Evolutionary conservation across 768 basidiomycete genomes (phyloP).

Genomic region (Suillus variegatus): DNA sequence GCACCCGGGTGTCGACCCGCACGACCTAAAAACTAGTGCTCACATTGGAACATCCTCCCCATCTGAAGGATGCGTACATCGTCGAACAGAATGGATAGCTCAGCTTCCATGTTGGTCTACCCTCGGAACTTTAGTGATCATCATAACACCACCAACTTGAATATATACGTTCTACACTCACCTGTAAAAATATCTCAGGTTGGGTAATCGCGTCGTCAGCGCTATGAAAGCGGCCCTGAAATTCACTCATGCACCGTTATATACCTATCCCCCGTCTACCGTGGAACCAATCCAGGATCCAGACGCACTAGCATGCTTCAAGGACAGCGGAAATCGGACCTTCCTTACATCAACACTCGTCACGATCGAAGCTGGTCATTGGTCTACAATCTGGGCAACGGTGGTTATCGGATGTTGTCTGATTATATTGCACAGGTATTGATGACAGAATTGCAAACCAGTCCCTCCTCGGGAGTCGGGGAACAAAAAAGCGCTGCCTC

Average conservation of each 20-base stretch:
- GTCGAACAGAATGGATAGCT: slow-evolving; percentile 2
- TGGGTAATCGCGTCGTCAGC: background rate
- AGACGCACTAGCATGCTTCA: background rate
- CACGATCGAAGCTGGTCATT: background rate
- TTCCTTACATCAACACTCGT: background rate
- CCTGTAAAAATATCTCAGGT: background rate
- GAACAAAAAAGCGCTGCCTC: background rate
- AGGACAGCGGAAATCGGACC: no score
- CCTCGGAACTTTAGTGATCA: background rate
- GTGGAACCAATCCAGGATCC: background rate
- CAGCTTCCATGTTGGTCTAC: slow-evolving; percentile 8
- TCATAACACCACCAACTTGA: background rate
- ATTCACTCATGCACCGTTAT: background rate
- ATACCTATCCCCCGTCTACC: background rate
- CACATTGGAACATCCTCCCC: slow-evolving; percentile 9
- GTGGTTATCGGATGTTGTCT: background rate
- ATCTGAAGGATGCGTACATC: slow-evolving; percentile 11
- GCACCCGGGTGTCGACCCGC: background rate
- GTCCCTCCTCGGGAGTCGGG: background rate
- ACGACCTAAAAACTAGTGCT: background rate
- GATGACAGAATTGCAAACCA: background rate
- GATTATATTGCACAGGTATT: background rate
- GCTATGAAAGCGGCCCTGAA: background rate
- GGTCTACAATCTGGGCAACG: background rate
- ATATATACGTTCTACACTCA: background rate